Evolutionary conservation across 2,329 filamentous ascomycete genomes (phyloP).

Genomic region (Talaromyces sp.): DNA sequence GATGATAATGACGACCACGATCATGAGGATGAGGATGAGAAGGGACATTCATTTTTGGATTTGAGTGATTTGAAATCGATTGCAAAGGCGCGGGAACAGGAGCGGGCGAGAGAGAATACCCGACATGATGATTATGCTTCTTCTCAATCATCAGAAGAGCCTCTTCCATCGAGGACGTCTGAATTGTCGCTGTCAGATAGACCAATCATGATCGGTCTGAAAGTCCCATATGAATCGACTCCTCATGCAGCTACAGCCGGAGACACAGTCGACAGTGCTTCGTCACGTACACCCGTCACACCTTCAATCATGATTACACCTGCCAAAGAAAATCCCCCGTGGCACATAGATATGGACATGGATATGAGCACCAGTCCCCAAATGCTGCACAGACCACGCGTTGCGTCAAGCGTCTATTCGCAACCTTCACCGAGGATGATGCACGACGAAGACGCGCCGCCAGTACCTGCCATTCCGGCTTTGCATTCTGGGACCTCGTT

Average conservation of each 20-base stretch:
- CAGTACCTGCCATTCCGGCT: conserved; percentile 38
- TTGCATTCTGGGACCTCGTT: conserved; percentile 20
- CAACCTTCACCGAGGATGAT: conserved; percentile 32
- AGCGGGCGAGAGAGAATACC: conserved; percentile 26
- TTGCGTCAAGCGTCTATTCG: conserved; percentile 43
- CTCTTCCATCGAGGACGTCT: conserved; percentile 23
- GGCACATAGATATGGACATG: conserved; percentile 23
- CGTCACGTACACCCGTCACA: conserved; percentile 34
- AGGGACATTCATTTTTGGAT: conserved; percentile 28
- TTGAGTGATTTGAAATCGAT: conserved; percentile 35
- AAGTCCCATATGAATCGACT: conserved; percentile 31
- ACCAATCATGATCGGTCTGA: conserved; percentile 44
- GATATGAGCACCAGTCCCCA: conserved; percentile 19
- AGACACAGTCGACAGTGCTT: conserved; percentile 15
- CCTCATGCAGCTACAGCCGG: not conserved
- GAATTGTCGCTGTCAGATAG: conserved; percentile 42
- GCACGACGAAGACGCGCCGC: conserved; percentile 29
- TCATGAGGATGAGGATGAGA: conserved; percentile 14
- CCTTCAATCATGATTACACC: conserved; percentile 45
- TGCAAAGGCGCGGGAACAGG: conserved; percentile 29
- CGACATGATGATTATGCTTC: not conserved
- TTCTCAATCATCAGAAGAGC: conserved; percentile 9
- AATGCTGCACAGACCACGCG: conserved; percentile 24
- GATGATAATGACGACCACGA: conserved; percentile 15
- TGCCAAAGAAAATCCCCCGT: conserved; percentile 36